Evolutionary conservation across 352 stramenopile species (phyloP).

Genomic region (Pythium aphanidermatum): DNA sequence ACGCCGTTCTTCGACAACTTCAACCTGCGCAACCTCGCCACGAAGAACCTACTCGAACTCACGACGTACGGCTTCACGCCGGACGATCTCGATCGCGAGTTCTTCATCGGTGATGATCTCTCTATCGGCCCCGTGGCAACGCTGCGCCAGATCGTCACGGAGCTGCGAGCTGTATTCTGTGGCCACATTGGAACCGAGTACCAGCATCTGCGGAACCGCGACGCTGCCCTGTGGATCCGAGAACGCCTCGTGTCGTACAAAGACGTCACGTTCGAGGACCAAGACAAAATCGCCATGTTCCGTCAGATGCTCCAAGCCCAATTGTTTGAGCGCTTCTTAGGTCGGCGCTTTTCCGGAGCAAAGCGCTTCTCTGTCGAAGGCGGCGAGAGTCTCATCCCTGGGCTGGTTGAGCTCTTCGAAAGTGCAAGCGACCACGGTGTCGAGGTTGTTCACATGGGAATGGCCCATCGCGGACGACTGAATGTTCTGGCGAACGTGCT

Average conservation of each 20-base stretch:
- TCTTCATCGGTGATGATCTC: conserved; percentile 89
- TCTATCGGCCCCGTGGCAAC: conserved; percentile 78
- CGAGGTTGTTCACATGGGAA: conserved; percentile 98
- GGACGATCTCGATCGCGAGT: conserved; percentile 86
- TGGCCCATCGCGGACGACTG: conserved; percentile 96
- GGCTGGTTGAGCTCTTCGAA: conserved; percentile 94
- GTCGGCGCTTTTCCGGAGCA: conserved; percentile 89
- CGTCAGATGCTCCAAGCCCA: conserved; percentile 93
- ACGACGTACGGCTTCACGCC: conserved; percentile 86
- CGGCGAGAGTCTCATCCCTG: conserved; percentile 94
- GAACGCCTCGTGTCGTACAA: conserved; percentile 64
- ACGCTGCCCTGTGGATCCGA: conserved; percentile 83
- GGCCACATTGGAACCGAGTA: conserved; percentile 97
- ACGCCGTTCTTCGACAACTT: conserved; percentile 86
- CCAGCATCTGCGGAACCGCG: conserved; percentile 95
- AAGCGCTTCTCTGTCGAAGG: conserved; percentile 99
- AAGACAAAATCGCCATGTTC: conserved; percentile 94
- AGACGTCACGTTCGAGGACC: conserved; percentile 39
- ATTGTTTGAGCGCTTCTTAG: conserved; percentile 98
- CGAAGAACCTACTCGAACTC: conserved; percentile 78
- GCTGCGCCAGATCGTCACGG: conserved; percentile 84
- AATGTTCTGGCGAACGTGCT: conserved; percentile 99
- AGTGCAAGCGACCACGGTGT: conserved; percentile 92
- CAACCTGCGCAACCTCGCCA: conserved; percentile 74
- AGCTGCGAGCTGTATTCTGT: conserved; percentile 96